These are phyloP conservation scores for Hypsizygus marmoreus DNA, from an alignment of 768 basidiomycete species.

Conservation along the genomic window DNA sequence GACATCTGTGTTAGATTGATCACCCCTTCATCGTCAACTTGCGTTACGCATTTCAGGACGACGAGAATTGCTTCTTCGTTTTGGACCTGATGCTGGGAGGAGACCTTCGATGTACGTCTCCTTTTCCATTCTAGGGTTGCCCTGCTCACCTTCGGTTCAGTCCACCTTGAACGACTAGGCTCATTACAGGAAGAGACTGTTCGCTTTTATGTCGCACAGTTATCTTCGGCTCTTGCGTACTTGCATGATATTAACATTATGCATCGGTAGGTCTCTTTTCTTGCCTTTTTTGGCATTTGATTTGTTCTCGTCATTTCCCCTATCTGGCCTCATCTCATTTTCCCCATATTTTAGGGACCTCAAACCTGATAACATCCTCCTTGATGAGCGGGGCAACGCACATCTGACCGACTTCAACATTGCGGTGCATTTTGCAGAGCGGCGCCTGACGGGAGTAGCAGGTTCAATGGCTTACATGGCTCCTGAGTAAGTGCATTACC, in stretches of 20 bases:
- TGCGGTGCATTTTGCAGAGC: constrained; percentile 92
- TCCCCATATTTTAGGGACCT: constrained; percentile 63
- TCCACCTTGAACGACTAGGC: constrained; percentile 85
- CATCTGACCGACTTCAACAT: constrained; percentile 99
- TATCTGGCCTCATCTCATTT: constrained; percentile 15
- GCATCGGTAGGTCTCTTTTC: constrained; percentile 70
- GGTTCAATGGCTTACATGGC: constrained; percentile 99
- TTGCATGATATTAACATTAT: constrained; percentile 94
- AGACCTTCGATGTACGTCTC: constrained; percentile 81
- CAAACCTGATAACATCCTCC: constrained; percentile 96
- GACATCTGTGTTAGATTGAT: constrained; percentile 64
- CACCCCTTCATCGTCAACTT: constrained; percentile 94
- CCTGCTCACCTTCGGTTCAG: constrained; percentile 38
- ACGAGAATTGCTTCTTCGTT: constrained; percentile 98
- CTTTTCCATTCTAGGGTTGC: background rate
- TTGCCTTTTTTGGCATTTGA: constrained; percentile 23
- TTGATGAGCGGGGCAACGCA: constrained; percentile 94
- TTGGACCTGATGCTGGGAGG: constrained; percentile 97
- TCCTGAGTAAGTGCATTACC: constrained; percentile 54
- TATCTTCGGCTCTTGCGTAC: constrained; percentile 85
- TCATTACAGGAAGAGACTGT: constrained; percentile 76
- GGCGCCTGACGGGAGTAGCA: constrained; percentile 87
- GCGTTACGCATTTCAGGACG: constrained; percentile 96
- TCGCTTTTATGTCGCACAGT: constrained; percentile 86
- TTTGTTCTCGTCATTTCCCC: constrained; percentile 14